Conservation (phyloP, 768 basidiomycete species). For the Suillus tomentosus region DNA sequence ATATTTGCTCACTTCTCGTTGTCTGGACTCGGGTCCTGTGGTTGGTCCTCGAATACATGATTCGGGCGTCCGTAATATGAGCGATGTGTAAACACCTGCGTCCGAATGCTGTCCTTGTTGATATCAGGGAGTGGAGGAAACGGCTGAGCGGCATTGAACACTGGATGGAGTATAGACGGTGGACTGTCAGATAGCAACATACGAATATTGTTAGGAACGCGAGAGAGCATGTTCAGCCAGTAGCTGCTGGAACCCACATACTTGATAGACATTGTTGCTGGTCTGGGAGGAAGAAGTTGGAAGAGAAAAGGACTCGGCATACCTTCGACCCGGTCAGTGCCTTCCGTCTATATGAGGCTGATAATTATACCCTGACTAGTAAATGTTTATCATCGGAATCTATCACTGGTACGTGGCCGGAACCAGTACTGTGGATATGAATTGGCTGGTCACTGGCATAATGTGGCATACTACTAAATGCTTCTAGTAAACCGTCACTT, state of each 20-base stretch:
- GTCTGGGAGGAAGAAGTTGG: too few species aligned
- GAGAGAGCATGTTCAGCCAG: constrained; percentile 14
- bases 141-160: constrained; percentile 32
- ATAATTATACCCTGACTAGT: neutral
- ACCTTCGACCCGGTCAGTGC: neutral
- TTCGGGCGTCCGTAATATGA: constrained; percentile 69
- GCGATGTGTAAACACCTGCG: constrained; percentile 75
- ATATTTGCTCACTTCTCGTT: constrained; percentile 66
- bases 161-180: constrained; percentile 23
- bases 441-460: neutral
- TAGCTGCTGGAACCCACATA: constrained; percentile 7
- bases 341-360: constrained; percentile 1
- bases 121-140: constrained; percentile 65
- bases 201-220: constrained; percentile 1
- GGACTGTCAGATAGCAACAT: constrained; percentile 15
- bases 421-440: neutral
- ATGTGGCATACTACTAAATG: neutral
- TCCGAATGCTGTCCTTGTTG: constrained; percentile 41
- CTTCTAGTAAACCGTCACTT: neutral
- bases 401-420: neutral
- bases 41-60: constrained; percentile 75
- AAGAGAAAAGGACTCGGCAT: neutral
- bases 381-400: neutral
- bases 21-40: constrained; percentile 73
- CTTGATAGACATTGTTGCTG: constrained; percentile 1